These are phyloP conservation scores for Phialophora macrospora DNA, from an alignment of 2,329 filamentous ascomycete species.

Conservation along the genomic window DNA sequence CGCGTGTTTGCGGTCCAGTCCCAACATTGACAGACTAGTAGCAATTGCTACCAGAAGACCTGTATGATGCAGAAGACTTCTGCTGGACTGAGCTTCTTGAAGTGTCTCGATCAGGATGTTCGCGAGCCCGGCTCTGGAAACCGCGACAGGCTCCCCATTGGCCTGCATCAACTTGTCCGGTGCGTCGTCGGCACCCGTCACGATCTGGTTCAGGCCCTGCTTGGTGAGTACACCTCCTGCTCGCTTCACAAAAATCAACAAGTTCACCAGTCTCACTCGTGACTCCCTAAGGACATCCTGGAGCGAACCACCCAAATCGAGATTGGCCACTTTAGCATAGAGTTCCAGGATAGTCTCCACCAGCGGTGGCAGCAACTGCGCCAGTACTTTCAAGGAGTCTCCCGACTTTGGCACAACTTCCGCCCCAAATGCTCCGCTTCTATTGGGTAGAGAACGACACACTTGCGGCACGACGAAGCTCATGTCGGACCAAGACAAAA, in stretches of 20 bases:
- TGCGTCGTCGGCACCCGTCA: slow-evolving; percentile 5
- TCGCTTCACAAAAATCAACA: slow-evolving; percentile 29
- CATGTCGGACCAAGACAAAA: slow-evolving; percentile 81
- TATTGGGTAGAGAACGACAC: slow-evolving; percentile 31
- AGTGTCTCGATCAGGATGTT: slow-evolving; percentile 36
- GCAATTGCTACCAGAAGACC: slow-evolving; percentile 69
- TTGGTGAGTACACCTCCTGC: slow-evolving; percentile 26
- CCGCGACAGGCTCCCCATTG: slow-evolving; percentile 29
- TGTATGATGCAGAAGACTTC: slow-evolving; percentile 26
- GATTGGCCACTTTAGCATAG: slow-evolving; percentile 32
- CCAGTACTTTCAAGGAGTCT: slow-evolving; percentile 27
- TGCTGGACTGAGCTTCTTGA: slow-evolving; percentile 34
- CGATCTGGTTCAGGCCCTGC: slow-evolving; percentile 25
- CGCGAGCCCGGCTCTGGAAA: slow-evolving; percentile 33
- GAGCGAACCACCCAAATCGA: slow-evolving; percentile 32
- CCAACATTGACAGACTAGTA: slow-evolving; percentile 78
- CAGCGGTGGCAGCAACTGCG: slow-evolving; percentile 31
- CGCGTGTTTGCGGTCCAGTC: slow-evolving; percentile 85
- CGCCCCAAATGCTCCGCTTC: slow-evolving; percentile 25
- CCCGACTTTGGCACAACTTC: slow-evolving; percentile 20
- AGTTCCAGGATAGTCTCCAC: slow-evolving; percentile 33
- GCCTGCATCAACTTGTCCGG: not conserved
- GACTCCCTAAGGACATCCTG: slow-evolving; percentile 33
- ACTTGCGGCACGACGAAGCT: slow-evolving; percentile 62
- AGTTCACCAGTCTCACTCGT: slow-evolving; percentile 30